These are phyloP conservation scores for Neophaeococcomyces mojaviensis DNA, from an alignment of 2,329 filamentous ascomycete species.

Conservation along the genomic window DNA sequence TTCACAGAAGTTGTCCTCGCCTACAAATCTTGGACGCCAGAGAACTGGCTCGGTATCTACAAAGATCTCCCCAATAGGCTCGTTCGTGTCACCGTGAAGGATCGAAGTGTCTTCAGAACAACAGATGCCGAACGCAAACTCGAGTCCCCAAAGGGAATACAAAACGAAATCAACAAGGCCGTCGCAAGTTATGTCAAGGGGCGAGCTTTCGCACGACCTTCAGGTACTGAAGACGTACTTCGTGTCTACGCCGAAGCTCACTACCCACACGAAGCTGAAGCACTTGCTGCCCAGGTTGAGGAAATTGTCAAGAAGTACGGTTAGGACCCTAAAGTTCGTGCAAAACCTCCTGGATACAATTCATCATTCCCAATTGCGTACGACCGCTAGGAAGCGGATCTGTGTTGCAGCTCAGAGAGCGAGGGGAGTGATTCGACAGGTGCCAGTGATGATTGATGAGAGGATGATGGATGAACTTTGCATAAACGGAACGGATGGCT, in stretches of 20 bases:
- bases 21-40: conserved; percentile 83
- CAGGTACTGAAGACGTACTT: conserved; percentile 91
- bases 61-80: conserved; percentile 89
- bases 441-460: no score
- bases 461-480: no score
- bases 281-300: conserved; percentile 76
- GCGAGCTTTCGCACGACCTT: conserved; percentile 82
- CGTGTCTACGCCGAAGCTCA: conserved; percentile 93
- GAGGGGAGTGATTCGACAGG: no score
- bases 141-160: conserved; percentile 67
- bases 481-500: no score
- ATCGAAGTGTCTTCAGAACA: conserved; percentile 84
- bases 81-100: conserved; percentile 80
- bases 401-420: neutral
- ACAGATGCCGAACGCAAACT: conserved; percentile 88
- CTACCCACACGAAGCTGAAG: conserved; percentile 80
- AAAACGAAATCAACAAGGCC: conserved; percentile 76
- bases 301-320: conserved; percentile 60
- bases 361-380: neutral
- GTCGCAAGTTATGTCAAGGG: conserved; percentile 89
- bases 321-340: conserved; percentile 3
- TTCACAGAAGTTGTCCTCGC: conserved; percentile 93
- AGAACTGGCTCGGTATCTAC: conserved; percentile 90
- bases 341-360: neutral
- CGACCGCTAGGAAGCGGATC: neutral